phyloP scores from a whole-genome alignment of 2,329 filamentous ascomycete species.

The Podosphaera fusca region DNA sequence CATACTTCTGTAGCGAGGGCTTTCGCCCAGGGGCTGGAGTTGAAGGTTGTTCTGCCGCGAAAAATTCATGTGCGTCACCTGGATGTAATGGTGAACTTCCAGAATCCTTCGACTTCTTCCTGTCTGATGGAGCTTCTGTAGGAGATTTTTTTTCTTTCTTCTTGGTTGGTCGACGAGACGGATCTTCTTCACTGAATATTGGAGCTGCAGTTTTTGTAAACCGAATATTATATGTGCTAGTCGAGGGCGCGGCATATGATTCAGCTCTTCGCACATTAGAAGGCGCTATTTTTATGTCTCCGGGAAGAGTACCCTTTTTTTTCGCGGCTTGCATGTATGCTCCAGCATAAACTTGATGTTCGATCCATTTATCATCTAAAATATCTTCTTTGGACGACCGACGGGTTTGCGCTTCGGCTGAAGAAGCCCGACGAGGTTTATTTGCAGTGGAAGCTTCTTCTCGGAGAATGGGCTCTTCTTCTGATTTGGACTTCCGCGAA shows the following conservation, averaged over 20 bases:
- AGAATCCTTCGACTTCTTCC: constrained; percentile 6
- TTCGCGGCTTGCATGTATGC: constrained; percentile 15
- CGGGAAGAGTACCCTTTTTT: constrained; percentile 7
- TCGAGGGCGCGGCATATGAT: constrained; percentile 9
- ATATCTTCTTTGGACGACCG: constrained; percentile 5
- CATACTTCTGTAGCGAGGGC: constrained; percentile 12
- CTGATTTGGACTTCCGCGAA: constrained; percentile 5
- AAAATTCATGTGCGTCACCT: constrained; percentile 4
- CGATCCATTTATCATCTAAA: constrained; percentile 10
- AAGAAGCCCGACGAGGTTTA: neutral
- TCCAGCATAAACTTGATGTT: constrained; percentile 10
- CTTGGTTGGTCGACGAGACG: constrained; percentile 13
- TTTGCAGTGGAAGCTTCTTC: constrained; percentile 5
- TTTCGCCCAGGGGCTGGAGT: constrained; percentile 9
- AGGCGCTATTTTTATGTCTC: constrained; percentile 5
- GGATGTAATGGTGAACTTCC: constrained; percentile 6
- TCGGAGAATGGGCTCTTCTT: constrained; percentile 9
- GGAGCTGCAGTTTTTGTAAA: constrained; percentile 7
- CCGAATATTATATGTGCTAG: constrained; percentile 9
- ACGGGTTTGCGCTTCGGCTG: constrained; percentile 1
- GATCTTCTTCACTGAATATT: constrained; percentile 14
- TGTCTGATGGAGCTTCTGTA: constrained; percentile 9
- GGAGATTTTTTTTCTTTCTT: constrained; percentile 10
- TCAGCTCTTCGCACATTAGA: constrained; percentile 11
- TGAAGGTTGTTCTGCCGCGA: constrained; percentile 13